Evolutionary conservation across 2,329 filamentous ascomycete genomes (phyloP), one percentile per base, ranked within the genome.

Genomic region (Diaporthe batatas): DNA sequence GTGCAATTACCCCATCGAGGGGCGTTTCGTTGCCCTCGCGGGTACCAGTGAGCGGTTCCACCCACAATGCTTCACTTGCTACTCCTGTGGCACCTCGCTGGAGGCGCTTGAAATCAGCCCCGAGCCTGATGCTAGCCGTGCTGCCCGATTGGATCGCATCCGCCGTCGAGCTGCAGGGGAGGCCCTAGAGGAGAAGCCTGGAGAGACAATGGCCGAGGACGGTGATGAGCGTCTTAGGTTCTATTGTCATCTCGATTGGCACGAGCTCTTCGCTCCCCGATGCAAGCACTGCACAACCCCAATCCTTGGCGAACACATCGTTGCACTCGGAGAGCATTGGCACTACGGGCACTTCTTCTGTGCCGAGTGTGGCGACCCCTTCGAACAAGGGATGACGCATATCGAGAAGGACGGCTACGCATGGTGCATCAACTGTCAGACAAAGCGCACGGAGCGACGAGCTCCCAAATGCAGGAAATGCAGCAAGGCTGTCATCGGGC

Each of bases 291-390:
- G 96, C 89, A 95, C 93, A 81, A 99, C 96, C 10, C 96, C 96
- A 4, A 99, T 99, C 79, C 91, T 98, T 77, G 95, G 95, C 54
- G 95, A 98, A 83, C 94, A 98, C 77, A 92, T 98, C 42, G 92
- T 98, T 18, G 96, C 96, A 1, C 94, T 97, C 72, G 96, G 96
- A 1, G 90, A 92, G n/a, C 95, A 98, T 83, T 99, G 94, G 94
- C 96, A 99, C 82, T 93, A 94, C 69, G 96, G 96, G 0, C 96
- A 99, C 84, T 99, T 99, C 85, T 99, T 99, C 88, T 99, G 96
- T 80, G 96, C 96, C 54, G 95, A 99, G 86, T 99, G 96, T 81
- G 96, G 96, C 77, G 96, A 99, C 84, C 96, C 96, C 0, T 99
- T 99, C 80, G 94, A 88, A 76, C 86, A 87, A 62, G 89, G 89